Evolutionary conservation across 192 early-diverging fungal species (phyloP).

Genomic region (Fimicolochytrium jonesii): DNA sequence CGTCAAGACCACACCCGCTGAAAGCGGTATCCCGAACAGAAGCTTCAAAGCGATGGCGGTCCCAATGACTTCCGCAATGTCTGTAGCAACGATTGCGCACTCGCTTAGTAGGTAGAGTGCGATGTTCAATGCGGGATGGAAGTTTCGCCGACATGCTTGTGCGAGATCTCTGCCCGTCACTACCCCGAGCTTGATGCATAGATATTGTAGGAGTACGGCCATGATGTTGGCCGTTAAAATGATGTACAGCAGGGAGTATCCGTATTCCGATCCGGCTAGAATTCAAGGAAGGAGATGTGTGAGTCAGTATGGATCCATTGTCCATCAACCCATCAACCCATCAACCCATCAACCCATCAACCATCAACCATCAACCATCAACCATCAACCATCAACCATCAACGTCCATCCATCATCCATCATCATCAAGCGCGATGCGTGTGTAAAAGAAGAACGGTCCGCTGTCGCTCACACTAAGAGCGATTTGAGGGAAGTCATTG

Average conservation of each 20-base stretch:
- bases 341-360: too few relatives aligned
- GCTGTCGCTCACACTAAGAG: too few relatives aligned
- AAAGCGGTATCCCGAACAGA: slow-evolving; percentile 65
- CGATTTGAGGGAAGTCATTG: too few relatives aligned
- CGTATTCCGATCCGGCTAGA: slow-evolving; percentile 67
- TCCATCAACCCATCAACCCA: too few relatives aligned
- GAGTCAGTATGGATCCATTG: too few relatives aligned
- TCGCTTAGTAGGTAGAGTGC: slow-evolving; percentile 69
- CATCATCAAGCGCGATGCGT: too few relatives aligned
- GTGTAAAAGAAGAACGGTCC: too few relatives aligned
- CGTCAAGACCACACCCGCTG: slow-evolving; percentile 72
- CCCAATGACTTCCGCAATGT: slow-evolving; percentile 86
- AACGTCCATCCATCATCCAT: too few relatives aligned
- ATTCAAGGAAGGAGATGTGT: not conserved
- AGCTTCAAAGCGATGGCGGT: slow-evolving; percentile 80
- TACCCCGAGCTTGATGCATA: slow-evolving; percentile 73
- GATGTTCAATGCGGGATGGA: slow-evolving; percentile 56
- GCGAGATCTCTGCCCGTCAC: slow-evolving; percentile 72
- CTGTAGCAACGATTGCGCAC: slow-evolving; percentile 74
- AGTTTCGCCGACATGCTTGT: slow-evolving; percentile 59
- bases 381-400: too few relatives aligned
- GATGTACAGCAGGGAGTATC: slow-evolving; percentile 69
- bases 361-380: too few relatives aligned
- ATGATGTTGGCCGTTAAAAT: slow-evolving; percentile 71
- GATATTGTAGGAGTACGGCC: slow-evolving; percentile 70